Evolutionary conservation across 768 basidiomycete species (phyloP).

Genomic region (Trametes coccinea): DNA sequence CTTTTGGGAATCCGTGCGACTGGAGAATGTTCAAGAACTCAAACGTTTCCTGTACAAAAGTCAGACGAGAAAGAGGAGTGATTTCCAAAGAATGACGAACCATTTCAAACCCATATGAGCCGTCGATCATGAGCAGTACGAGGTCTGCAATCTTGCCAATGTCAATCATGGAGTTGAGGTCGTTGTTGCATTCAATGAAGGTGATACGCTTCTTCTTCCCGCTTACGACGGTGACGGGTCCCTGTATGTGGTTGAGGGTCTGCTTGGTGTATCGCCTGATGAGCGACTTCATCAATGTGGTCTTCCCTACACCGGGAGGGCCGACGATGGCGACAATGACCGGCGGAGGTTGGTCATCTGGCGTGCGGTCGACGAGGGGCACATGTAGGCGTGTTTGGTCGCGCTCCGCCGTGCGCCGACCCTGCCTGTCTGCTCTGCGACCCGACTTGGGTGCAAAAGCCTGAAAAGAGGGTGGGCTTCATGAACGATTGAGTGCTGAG

Average conservation of each 20-base stretch:
- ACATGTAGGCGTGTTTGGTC: conserved; percentile 96
- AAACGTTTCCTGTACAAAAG: conserved; percentile 80
- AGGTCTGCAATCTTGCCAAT: conserved; percentile 96
- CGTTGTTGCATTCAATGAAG: conserved; percentile 96
- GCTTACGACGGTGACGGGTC: conserved; percentile 91
- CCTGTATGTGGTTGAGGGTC: conserved; percentile 83
- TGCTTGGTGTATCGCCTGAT: conserved; percentile 94
- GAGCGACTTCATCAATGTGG: conserved; percentile 88
- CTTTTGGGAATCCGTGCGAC: conserved; percentile 97
- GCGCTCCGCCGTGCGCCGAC: conserved; percentile 85
- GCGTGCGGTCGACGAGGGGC: conserved; percentile 92
- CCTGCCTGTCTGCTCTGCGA: conserved; percentile 84
- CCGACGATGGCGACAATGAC: conserved; percentile 94
- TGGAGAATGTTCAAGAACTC: conserved; percentile 98
- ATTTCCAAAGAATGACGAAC: conserved; percentile 43
- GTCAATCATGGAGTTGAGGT: conserved; percentile 98
- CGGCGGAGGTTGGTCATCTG: conserved; percentile 88
- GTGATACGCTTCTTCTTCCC: conserved; percentile 94
- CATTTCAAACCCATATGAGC: conserved; percentile 99
- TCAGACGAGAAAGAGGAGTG: conserved; percentile 1
- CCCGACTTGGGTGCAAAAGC: conserved; percentile 95
- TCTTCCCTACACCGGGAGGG: conserved; percentile 96
- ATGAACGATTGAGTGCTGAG: background rate
- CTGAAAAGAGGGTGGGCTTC: conserved; percentile 37
- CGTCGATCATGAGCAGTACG: conserved; percentile 96